Percentiles rank a stretch among this genome's conserved stretches.
Conservation (phyloP, 805 yeast species). For the Yamadazyma sp. region DNA sequence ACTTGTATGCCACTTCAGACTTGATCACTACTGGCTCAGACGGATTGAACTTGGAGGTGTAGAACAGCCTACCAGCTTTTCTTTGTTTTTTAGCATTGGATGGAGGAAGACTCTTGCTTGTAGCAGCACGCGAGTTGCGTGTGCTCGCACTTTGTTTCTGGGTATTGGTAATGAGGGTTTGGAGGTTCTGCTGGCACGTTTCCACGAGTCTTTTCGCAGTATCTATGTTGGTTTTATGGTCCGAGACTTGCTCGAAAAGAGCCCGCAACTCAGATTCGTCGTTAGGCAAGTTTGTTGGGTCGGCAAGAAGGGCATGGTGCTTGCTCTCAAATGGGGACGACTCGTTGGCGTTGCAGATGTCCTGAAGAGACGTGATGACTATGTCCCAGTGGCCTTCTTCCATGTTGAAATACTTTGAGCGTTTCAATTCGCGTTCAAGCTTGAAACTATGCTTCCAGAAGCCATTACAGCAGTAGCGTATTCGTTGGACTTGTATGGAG, state of each 20-base stretch:
- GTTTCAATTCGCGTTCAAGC: too few relatives aligned
- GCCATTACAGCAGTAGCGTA: constrained; percentile 1
- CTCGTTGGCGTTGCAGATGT: constrained; percentile 63
- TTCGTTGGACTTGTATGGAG: constrained; percentile 6
- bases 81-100: constrained; percentile 10
- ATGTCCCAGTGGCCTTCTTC: constrained; percentile 52
- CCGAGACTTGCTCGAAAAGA: constrained; percentile 42
- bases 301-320: constrained; percentile 15
- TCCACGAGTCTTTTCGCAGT: constrained; percentile 43
- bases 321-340: constrained; percentile 47
- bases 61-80: constrained; percentile 45
- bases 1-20: constrained; percentile 85
- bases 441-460: constrained; percentile 6
- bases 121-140: constrained; percentile 12
- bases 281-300: constrained; percentile 27
- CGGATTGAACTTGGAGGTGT: constrained; percentile 58
- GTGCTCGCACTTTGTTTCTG: constrained; percentile 18
- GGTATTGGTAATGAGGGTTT: constrained; percentile 38
- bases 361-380: constrained; percentile 65
- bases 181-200: constrained; percentile 47
- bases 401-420: too few relatives aligned
- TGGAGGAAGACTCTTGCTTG: constrained; percentile 13
- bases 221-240: constrained; percentile 59
- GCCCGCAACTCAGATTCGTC: constrained; percentile 39
- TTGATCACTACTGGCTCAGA: constrained; percentile 60